Evolutionary conservation across 768 basidiomycete species (phyloP), one percentile per base, ranked within the genome.

Genomic region (Tephrocybe sp.): DNA sequence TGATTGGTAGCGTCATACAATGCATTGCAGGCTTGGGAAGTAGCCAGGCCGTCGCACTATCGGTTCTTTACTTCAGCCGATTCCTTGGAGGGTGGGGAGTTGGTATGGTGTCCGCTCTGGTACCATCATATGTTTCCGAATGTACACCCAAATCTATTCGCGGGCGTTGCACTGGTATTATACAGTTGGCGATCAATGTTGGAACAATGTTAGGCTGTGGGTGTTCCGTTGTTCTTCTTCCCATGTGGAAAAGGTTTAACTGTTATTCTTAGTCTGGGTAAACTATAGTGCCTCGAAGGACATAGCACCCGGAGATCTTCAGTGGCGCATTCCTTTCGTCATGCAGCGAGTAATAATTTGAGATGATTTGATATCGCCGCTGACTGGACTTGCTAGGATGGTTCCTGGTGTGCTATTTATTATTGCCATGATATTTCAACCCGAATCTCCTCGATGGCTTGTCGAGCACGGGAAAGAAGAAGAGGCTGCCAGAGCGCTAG

Each of bases 61-160:
- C 58, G 10, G 67, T 75, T 6, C 65, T 77, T 27, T 77, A 73
- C 53, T 74, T 74, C 55, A 68, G 75, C 45, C 72, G 81, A 3
- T 85, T 84, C 62, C 47, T 86, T 0, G 73, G 77, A 7, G 84
- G 86, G 16, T 67, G 84, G 43, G 83, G 84, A 6, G 72, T 84
- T 23, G 81, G 82, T 12, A 75, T 77, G 70, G 69, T 74, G 7
- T 71, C 73, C 1, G 75, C 77, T 3, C 60, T 80, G 2, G 71
- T 77, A 4, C 78, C 79, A 11, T 67, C 75, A 0, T 81, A 80
- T 40, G 68, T 78, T 8, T 78, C 77, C 1, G 79, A 80, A 58
- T 78, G 70, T 41, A 69, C 71, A 2, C 78, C 78, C 2, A 70
- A 63, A 45, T 58, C 62, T 13, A 77, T 80, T 37, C 69, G 79